Conservation (phyloP, 2,329 filamentous ascomycete genomes). For the Fusarium circinatum region DNA sequence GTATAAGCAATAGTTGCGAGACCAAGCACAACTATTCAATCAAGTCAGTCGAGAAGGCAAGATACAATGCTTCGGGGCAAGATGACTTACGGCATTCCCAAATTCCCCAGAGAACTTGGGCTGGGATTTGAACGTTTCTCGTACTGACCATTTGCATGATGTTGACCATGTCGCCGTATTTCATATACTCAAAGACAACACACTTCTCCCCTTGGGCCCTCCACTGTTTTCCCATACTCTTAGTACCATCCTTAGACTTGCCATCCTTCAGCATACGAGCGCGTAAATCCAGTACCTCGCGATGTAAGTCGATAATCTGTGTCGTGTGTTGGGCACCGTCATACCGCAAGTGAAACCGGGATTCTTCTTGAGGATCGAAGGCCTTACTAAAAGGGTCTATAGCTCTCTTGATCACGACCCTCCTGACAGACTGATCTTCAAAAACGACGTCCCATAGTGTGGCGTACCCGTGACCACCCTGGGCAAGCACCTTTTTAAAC, state of each 20-base stretch:
- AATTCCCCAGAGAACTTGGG: constrained; percentile 44
- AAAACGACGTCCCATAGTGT: constrained; percentile 39
- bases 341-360: constrained; percentile 43
- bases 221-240: constrained; percentile 2
- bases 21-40: constrained; percentile 42
- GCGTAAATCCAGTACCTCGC: constrained; percentile 14
- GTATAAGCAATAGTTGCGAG: constrained; percentile 45
- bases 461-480: constrained; percentile 43
- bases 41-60: not conserved
- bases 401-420: constrained; percentile 44
- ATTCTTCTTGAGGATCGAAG: constrained; percentile 28
- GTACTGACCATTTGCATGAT: constrained; percentile 23
- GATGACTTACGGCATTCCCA: constrained; percentile 45
- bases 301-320: constrained; percentile 40
- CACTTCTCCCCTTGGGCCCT: not conserved
- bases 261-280: constrained; percentile 1
- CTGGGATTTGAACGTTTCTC: constrained; percentile 12
- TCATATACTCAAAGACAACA: constrained; percentile 43
- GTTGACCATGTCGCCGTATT: constrained; percentile 36
- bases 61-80: not conserved
- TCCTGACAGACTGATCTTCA: constrained; percentile 30
- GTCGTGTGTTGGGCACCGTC: constrained; percentile 42
- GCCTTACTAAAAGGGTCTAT: not conserved
- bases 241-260: not conserved
- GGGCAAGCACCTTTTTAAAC: constrained; percentile 43